phyloP scores from a whole-genome alignment of 257 asterid genomes.

The Solanum virginianum region DNA sequence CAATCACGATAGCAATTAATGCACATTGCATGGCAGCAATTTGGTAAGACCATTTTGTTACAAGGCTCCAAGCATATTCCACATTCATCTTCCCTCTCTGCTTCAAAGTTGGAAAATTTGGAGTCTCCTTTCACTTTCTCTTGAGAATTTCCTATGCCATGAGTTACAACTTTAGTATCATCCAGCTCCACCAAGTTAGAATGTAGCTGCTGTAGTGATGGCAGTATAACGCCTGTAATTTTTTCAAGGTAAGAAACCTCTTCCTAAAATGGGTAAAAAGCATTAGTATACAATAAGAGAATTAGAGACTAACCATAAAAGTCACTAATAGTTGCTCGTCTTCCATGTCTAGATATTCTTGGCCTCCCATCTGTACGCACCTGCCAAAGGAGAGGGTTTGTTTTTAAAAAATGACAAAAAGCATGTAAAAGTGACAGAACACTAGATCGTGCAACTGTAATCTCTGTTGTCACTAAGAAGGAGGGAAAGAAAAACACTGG shows the following conservation, averaged over 20 bases:
- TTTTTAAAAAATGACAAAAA: neutral
- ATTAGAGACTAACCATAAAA: conserved; percentile 57
- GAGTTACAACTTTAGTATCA: conserved; percentile 7
- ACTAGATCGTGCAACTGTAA: neutral
- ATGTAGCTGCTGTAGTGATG: conserved; percentile 72
- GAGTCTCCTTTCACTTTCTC: conserved; percentile 29
- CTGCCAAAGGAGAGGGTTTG: conserved; percentile 20
- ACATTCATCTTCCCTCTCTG: conserved; percentile 52
- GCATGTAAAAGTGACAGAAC: neutral
- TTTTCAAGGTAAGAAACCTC: neutral
- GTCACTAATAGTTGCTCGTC: conserved; percentile 66
- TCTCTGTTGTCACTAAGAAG: neutral
- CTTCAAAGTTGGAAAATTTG: conserved; percentile 16
- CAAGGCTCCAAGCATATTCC: conserved; percentile 84
- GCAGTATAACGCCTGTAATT: conserved; percentile 69
- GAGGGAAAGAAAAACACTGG: neutral
- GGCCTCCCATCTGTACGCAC: conserved; percentile 69
- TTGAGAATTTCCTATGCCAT: conserved; percentile 7
- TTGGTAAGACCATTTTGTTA: conserved; percentile 82
- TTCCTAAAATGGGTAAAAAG: neutral
- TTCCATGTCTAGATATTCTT: conserved; percentile 44
- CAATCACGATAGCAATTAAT: conserved; percentile 82
- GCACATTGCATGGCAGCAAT: conserved; percentile 94
- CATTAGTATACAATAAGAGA: neutral
- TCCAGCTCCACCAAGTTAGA: conserved; percentile 35